These are phyloP conservation scores for Albatrellus ellisii DNA, from an alignment of 768 basidiomycete species.

Conservation along the genomic window DNA sequence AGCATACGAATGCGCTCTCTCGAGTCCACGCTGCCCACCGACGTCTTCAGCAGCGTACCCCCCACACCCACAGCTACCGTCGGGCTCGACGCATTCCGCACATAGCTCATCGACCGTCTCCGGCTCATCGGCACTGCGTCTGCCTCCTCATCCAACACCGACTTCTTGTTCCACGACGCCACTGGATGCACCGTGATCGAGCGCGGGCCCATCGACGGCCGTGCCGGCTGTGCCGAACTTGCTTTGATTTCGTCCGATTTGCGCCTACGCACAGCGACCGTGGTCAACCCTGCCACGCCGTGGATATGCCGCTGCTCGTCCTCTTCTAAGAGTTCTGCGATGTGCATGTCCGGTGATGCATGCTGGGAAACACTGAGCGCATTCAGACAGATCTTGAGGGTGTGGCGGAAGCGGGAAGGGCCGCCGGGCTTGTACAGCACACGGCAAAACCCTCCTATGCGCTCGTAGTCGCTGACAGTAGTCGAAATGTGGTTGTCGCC, in stretches of 20 bases:
- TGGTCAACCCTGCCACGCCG: neutral
- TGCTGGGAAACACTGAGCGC: slow-evolving; percentile 33
- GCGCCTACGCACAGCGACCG: slow-evolving; percentile 22
- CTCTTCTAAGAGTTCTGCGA: neutral
- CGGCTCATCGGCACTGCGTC: slow-evolving; percentile 7
- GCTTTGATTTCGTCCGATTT: slow-evolving; percentile 33
- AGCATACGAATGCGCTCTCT: slow-evolving; percentile 49
- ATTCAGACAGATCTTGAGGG: slow-evolving; percentile 52
- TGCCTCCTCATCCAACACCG: slow-evolving; percentile 23
- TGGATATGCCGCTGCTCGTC: neutral
- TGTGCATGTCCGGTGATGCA: slow-evolving; percentile 18
- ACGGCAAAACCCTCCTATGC: slow-evolving; percentile 79
- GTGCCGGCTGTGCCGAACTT: slow-evolving; percentile 6
- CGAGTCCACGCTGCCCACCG: slow-evolving; percentile 37
- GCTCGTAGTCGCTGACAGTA: slow-evolving; percentile 58
- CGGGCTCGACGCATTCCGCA: slow-evolving; percentile 19
- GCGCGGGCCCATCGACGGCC: slow-evolving; percentile 44
- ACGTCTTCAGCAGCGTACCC: slow-evolving; percentile 59
- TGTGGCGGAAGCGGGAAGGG: slow-evolving; percentile 55
- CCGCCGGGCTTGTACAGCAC: slow-evolving; percentile 84
- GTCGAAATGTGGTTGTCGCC: slow-evolving; percentile 50
- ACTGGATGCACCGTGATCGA: slow-evolving; percentile 35
- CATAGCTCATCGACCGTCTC: slow-evolving; percentile 9
- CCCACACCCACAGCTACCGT: slow-evolving; percentile 43
- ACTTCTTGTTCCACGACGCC: slow-evolving; percentile 22